Evolutionary conservation across 306 rosid genomes (phyloP).

Genomic region (Vigna trinervia): DNA sequence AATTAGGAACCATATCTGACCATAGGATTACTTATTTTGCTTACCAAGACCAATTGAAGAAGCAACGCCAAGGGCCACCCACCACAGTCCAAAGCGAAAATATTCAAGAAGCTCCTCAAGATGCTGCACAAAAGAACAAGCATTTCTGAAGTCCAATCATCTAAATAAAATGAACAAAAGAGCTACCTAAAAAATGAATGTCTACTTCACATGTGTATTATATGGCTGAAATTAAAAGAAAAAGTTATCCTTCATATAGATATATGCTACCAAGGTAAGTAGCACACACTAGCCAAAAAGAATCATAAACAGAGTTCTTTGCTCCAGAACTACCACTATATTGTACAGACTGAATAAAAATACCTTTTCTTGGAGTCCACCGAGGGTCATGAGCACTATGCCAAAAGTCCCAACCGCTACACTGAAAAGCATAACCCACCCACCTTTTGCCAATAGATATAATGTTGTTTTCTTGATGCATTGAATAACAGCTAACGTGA

Average conservation of each 20-base stretch:
- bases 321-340: slow-evolving; percentile 1
- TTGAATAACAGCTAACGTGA: slow-evolving; percentile 71
- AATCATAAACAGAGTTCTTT: not conserved
- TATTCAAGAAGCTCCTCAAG: slow-evolving; percentile 81
- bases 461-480: slow-evolving; percentile 59
- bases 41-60: slow-evolving; percentile 98
- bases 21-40: slow-evolving; percentile 41
- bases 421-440: slow-evolving; percentile 87
- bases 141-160: slow-evolving; percentile 24
- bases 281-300: slow-evolving; percentile 1
- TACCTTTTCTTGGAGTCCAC: slow-evolving; percentile 86
- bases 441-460: slow-evolving; percentile 78
- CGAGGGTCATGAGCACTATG: slow-evolving; percentile 68
- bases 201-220: slow-evolving; percentile 12
- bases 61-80: slow-evolving; percentile 96
- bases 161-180: slow-evolving; percentile 21
- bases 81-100: slow-evolving; percentile 85
- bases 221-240: slow-evolving; percentile 8
- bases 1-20: slow-evolving; percentile 39
- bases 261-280: slow-evolving; percentile 8
- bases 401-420: slow-evolving; percentile 57
- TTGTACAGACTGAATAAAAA: slow-evolving; percentile 34
- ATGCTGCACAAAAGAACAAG: slow-evolving; percentile 68
- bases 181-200: not conserved
- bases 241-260: not conserved